Conservation (phyloP, 371 early-diverging fungal species). For the Apophysomyces trapeziformis region DNA sequence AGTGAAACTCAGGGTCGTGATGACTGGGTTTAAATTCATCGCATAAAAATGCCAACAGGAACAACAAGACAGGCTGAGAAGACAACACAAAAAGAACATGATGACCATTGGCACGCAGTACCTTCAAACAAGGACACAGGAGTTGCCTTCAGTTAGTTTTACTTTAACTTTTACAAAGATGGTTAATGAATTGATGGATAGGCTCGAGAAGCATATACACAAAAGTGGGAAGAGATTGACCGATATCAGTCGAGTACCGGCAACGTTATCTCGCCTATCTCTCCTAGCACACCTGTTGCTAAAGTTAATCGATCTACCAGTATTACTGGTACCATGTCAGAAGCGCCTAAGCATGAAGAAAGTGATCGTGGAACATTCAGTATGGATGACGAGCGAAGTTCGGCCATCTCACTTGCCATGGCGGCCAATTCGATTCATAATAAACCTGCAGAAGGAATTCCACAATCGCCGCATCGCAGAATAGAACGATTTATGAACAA, state of each 20-base stretch:
- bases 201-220: slow-evolving; percentile 24
- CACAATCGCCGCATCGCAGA: slow-evolving; percentile 16
- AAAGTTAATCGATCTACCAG: slow-evolving; percentile 2
- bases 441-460: not conserved
- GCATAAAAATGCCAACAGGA: slow-evolving; percentile 19
- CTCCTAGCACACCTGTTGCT: slow-evolving; percentile 18
- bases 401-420: not conserved
- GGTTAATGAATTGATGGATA: not conserved
- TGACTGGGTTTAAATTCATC: slow-evolving; percentile 8
- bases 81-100: slow-evolving; percentile 29
- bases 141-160: slow-evolving; percentile 15
- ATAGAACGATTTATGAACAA: slow-evolving; percentile 30
- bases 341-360: not conserved
- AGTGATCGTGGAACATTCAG: not conserved
- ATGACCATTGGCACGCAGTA: slow-evolving; percentile 16
- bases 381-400: not conserved
- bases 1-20: not conserved
- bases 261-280: slow-evolving; percentile 12
- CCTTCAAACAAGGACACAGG: slow-evolving; percentile 14
- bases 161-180: not conserved
- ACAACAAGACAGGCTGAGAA: slow-evolving; percentile 23
- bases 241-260: not conserved
- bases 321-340: not conserved
- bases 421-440: not conserved
- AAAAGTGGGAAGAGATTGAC: slow-evolving; percentile 26